A percentile compares a stretch with the other conserved stretches of the same genome.
phyloP scores from a whole-genome alignment of 345 rosid species.

The Arabis hirsuta region DNA sequence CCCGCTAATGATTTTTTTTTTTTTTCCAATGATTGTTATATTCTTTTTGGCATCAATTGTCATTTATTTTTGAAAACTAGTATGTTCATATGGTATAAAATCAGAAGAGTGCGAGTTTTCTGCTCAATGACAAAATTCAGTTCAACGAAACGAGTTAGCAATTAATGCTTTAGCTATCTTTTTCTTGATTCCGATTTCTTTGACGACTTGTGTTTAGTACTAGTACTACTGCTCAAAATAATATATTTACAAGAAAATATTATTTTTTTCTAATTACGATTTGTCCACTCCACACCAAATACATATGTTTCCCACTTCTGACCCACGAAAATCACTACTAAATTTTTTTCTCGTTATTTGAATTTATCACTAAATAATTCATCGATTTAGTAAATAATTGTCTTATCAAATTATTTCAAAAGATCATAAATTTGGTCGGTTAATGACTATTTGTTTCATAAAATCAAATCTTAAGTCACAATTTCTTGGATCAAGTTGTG shows the following conservation, averaged over 20 bases:
- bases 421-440: neutral
- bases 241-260: neutral
- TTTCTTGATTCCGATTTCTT: slow-evolving; percentile 18
- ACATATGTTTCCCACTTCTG: slow-evolving; percentile 17
- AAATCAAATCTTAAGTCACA: neutral
- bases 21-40: too few species aligned
- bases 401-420: neutral
- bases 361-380: slow-evolving; percentile 18
- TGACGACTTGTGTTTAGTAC: slow-evolving; percentile 25
- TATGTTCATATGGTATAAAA: neutral
- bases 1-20: too few species aligned
- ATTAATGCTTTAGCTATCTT: slow-evolving; percentile 10
- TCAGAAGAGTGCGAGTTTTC: neutral
- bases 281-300: slow-evolving; percentile 4
- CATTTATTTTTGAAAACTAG: neutral
- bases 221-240: neutral
- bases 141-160: slow-evolving; percentile 15
- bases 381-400: neutral
- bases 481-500: neutral
- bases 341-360: neutral
- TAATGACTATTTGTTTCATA: neutral
- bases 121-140: slow-evolving; percentile 10
- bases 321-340: neutral
- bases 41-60: neutral
- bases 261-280: neutral